Evolutionary conservation across 2,329 filamentous ascomycete genomes (phyloP).

Genomic region (Colletotrichum falcatum): DNA sequence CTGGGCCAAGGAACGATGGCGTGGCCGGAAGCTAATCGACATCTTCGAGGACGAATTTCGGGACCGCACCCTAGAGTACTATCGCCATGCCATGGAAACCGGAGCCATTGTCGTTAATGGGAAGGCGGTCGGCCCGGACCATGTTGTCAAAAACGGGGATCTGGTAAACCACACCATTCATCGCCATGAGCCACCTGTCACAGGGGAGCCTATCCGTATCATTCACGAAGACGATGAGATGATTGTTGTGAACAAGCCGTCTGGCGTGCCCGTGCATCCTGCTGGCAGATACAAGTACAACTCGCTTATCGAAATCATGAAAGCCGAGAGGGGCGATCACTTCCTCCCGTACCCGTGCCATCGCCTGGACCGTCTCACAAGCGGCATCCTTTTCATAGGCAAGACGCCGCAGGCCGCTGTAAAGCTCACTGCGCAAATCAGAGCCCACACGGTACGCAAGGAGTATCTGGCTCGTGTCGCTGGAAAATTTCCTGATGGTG

Average conservation of each 20-base stretch:
- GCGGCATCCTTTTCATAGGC: conserved; percentile 97
- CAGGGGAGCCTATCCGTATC: conserved; percentile 80
- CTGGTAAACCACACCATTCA: conserved; percentile 93
- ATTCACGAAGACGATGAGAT: conserved; percentile 94
- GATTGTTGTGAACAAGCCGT: conserved; percentile 97
- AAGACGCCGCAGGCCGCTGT: conserved; percentile 87
- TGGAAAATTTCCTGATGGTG: conserved; percentile 90
- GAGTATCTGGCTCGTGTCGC: conserved; percentile 95
- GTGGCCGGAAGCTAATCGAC: conserved; percentile 82
- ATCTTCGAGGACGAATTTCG: conserved; percentile 94
- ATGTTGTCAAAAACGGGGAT: conserved; percentile 87
- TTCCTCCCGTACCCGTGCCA: conserved; percentile 82
- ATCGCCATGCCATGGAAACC: conserved; percentile 82
- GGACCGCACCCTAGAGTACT: conserved; percentile 88
- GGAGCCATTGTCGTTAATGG: conserved; percentile 87
- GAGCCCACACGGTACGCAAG: conserved; percentile 86
- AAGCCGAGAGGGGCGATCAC: conserved; percentile 72
- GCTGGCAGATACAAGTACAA: conserved; percentile 97
- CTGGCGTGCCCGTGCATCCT: conserved; percentile 93
- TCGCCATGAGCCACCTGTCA: conserved; percentile 94
- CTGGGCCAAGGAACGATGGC: conserved; percentile 93
- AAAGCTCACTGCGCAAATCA: conserved; percentile 79
- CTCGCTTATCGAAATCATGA: conserved; percentile 93
- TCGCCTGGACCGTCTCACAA: conserved; percentile 91
- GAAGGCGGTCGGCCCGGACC: conserved; percentile 73